Conservation (phyloP, 169 alveolate genomes). For the Eimeria praecox region DNA sequence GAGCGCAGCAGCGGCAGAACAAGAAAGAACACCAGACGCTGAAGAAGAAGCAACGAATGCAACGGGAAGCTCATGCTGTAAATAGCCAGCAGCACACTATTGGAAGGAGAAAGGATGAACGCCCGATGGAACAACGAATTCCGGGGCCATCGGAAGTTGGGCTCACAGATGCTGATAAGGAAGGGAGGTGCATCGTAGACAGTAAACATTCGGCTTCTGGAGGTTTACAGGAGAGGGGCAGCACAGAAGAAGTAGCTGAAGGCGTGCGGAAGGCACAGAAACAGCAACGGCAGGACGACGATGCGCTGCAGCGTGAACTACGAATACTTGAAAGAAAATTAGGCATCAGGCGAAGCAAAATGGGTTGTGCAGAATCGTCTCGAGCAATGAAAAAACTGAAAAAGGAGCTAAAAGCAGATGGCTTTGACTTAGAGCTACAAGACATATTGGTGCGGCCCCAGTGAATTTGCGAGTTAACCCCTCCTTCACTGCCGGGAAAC, state of each 20-base stretch:
- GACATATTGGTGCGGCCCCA: slow-evolving; percentile 32
- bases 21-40: slow-evolving; percentile 33
- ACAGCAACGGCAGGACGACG: background rate
- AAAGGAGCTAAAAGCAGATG: slow-evolving; percentile 69
- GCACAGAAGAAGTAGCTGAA: slow-evolving; percentile 12
- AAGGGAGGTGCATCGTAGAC: background rate
- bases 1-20: slow-evolving; percentile 64
- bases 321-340: slow-evolving; percentile 49
- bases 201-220: background rate
- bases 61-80: background rate
- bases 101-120: background rate
- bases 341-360: background rate
- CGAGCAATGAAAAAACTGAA: slow-evolving; percentile 41
- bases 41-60: background rate
- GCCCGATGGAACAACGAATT: background rate
- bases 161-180: background rate
- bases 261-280: slow-evolving; percentile 4
- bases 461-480: background rate
- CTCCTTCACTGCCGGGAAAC: background rate
- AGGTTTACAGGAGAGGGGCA: background rate
- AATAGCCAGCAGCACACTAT: background rate
- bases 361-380: background rate
- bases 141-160: background rate
- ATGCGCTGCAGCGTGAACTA: slow-evolving; percentile 37
- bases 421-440: slow-evolving; percentile 69